Evolutionary conservation across 176 grass and related monocot genomes (phyloP), one percentile per base, ranked within the genome.

Genomic region (Guadua angustifolia): DNA sequence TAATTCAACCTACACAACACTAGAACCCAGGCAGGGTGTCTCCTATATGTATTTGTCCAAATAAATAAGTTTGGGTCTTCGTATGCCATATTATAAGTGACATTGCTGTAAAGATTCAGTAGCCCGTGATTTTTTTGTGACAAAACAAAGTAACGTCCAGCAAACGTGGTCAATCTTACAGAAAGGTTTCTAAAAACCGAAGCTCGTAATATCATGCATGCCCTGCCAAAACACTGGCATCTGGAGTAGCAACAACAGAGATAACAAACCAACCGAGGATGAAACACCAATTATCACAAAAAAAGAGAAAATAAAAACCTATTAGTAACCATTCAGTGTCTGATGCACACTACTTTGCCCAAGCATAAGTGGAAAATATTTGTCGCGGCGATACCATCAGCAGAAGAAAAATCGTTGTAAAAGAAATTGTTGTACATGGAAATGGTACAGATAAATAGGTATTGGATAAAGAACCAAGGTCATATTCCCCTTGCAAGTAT

Each of bases 401-500:
- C 66, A 82, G 22, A 26, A 45, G 53, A 71, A 71, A 19, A 42
- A n/a, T 21, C 26, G n/a, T 1, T 58, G 36, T 58, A 82, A 58
- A 44, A 40, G 46, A 71, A 12, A 70, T 4, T 12, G 4, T 3
- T 69, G 39, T 42, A 24, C 39, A 70, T 45, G 43, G 68, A 25
- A 70, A 42, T 70, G 13, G 19, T 69, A 69, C 19, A 70, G 40
- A 57, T 42, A 81, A 57, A 69, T 56, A 69, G 9, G 50, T 69
- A 56, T 14, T 49, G 35, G 49, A 40, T 81, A 81, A 80, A 26
- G 47, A 81, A 57, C 5, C 39, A 69, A 40, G 33, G 16, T 25
- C 47, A 81, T 70, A 50, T 35, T 69, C 42, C 10, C 21, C 18
- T 13, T 69, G 78, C 35, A 71, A 42, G 66, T 46, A 67, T 82